Base-by-base conservation (phyloP, 1,284 basidiomycete species). In the Pisolithus thermaeus region DNA sequence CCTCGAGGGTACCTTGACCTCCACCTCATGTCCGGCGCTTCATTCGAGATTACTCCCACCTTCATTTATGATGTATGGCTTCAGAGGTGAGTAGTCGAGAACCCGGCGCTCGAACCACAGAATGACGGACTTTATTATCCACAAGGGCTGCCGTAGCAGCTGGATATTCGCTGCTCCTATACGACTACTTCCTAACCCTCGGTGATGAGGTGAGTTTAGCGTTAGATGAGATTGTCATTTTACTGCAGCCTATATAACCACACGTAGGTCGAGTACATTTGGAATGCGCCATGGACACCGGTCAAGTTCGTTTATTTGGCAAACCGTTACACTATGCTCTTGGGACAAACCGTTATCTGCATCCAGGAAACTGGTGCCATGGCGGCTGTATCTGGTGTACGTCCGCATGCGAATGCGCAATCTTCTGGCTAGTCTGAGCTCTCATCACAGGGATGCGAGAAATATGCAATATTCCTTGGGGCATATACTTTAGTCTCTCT, bases 171-270 rank as follows among this genome's bases (percentile, higher is more conserved):
- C 27, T 50, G 9, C 52, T 54, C 3, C 11, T 50, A 7, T 55
- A 54, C 20, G 54, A 55, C 28, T 50, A 55, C 47, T 22, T 54
- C n/a, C 39, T 55, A 22, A 54, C 54, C 8, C 6, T 55, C 4
- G 9, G 28, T 7, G 52, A 55, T 28, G 54, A 55, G 45, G 54
- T 54, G 39, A 38, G 52, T 36, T 36, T 14, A 14, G 14, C 30
- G 9, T 16, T 27, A 12, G 20, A 35, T 16, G 11, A 18, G 18
- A 36, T 22, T 35, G 16, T n/a, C 1, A 40, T 18, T 27, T 1
- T 48, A 7, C 14, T 41, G 36, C 32, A 32, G 4, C 39, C 25
- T 37, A 3, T 14, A 5, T 2, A 11, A 27, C 25, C 28, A 7
- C 7, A 30, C 39, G 12, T 14, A 55, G 52, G 25, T 55, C 16